Evolutionary conservation across 2,329 filamentous ascomycete species (phyloP), one percentile per base, ranked within the genome.

Genomic region (Fusarium globosum): DNA sequence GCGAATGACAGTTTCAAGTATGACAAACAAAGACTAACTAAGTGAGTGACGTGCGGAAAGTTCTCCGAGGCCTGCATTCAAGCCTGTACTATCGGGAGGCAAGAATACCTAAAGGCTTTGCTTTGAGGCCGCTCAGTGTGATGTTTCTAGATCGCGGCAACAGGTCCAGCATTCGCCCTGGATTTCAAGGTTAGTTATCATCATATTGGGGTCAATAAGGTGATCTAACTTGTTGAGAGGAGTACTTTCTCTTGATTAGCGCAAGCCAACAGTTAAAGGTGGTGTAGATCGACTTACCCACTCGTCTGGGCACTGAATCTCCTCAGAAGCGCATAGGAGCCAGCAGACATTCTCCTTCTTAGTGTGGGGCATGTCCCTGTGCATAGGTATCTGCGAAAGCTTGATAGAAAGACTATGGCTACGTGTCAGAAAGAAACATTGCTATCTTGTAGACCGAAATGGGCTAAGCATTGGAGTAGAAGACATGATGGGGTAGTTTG

Each of bases 111-210:
- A n/a, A 7, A 33, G 1, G 11, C 7, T 9, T 49, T 33, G 28
- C 28, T n/a, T 33, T 13, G 11, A n/a, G 15, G 13, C 7, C 0
- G 2, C 46, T 9, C 7, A 21, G 9, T 16, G 26, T 12, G 15
- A 9, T 26, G 1, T 2, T 16, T 30, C 3, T 2, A 0, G 0
- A 3, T 9, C 11, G 20, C 1, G 13, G 14, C 45, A 48, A 12
- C 45, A 48, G 2, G 65, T 69, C 66, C 66, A 69, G 18, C 66
- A 69, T 3, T 57, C 39, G 1, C 43, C 65, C n/a, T 69, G 4
- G 1, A 10, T 1, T 53, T 7, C 10, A 7, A 15, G 28, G 14
- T 65, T 2, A 62, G 28, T 8, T 7, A 18, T 21, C 4, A 12
- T 6, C 18, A n/a, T 0, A 16, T 5, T 13, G 5, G 4, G 18